Evolutionary conservation across 352 stramenopile species (phyloP), one percentile per base, ranked within the genome.

Genomic region (Globisporangium iwayamae): DNA sequence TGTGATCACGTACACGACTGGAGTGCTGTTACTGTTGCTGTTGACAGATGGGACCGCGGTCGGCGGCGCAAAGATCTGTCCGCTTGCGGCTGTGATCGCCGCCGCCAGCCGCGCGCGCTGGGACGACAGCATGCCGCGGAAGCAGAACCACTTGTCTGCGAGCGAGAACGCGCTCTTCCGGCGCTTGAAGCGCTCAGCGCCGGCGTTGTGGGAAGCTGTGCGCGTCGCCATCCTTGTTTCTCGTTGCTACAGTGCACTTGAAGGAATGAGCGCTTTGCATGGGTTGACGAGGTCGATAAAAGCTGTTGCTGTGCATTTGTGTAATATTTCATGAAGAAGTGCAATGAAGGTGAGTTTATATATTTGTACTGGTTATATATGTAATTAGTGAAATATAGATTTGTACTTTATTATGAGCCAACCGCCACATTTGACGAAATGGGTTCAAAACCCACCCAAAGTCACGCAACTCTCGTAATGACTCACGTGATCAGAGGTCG

Each of bases 1-100:
- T 2, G 73, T 86, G 32, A 89, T 39, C 52, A 85, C 70, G 47
- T 78, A 77, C 38, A 89, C 60, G 18, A 46, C 32, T 14, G 10
- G 38, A 36, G 14, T 47, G 25, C 0, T 55, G 48, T 10, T 48
- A 20, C 2, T 54, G 47, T 39, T 32, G 43, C 50, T 34, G 10
- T 16, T 52, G 34, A 1, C 9, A 28, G 13, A 45, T 8, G 8
- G 16, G 5, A 46, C 13, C 4, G n/a, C 6, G 25, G 30, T 30
- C 43, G 11, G 28, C 13, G 34, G 0, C 14, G 28, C 10, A 13
- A 63, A 72, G 16, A 81, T 22, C 20, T 38, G 11, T 0, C 74
- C 74, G 47, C 65, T 56, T 38, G 66, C 60, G 6, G 18, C 25
- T 1, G 57, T 38, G 14, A 83, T 48, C 3, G 67, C 22, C 46